phyloP scores from a whole-genome alignment of 805 yeast species.

The Myxozyma udenii region DNA sequence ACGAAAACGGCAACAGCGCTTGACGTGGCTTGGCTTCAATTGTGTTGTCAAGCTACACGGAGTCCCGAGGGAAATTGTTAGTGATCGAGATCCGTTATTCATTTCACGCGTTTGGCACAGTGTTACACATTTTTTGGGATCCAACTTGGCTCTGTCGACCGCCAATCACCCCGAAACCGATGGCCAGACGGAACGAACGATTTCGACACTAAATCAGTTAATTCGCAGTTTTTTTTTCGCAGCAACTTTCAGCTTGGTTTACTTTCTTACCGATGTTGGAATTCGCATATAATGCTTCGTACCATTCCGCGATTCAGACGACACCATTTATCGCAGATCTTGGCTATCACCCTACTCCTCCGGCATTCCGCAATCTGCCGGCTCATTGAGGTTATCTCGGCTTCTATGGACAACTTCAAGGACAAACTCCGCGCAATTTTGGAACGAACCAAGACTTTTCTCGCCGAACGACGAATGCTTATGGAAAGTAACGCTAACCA shows the following conservation, averaged over 20 bases:
- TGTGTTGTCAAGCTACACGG: constrained; percentile 28
- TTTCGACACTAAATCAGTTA: neutral
- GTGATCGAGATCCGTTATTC: constrained; percentile 28
- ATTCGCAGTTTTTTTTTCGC: neutral
- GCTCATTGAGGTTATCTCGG: neutral
- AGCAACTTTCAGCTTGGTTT: neutral
- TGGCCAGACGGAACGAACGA: constrained; percentile 4
- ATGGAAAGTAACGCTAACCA: constrained; percentile 1
- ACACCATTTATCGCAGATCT: constrained; percentile 6
- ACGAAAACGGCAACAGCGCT: no score
- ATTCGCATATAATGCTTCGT: constrained; percentile 2
- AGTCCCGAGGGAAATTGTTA: constrained; percentile 10
- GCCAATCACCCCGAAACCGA: constrained; percentile 8
- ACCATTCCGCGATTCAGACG: neutral
- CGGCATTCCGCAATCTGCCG: neutral
- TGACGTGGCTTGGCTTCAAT: no score
- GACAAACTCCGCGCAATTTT: neutral
- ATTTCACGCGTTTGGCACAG: constrained; percentile 21
- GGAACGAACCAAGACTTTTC: neutral
- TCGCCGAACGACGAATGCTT: neutral
- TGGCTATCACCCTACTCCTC: neutral
- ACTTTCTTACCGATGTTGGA: neutral
- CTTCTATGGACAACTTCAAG: neutral
- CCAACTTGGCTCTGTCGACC: constrained; percentile 3
- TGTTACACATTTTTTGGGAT: constrained; percentile 9